phyloP scores from a whole-genome alignment of 1,284 basidiomycete species.

The Cryptococcus depauperatus region DNA sequence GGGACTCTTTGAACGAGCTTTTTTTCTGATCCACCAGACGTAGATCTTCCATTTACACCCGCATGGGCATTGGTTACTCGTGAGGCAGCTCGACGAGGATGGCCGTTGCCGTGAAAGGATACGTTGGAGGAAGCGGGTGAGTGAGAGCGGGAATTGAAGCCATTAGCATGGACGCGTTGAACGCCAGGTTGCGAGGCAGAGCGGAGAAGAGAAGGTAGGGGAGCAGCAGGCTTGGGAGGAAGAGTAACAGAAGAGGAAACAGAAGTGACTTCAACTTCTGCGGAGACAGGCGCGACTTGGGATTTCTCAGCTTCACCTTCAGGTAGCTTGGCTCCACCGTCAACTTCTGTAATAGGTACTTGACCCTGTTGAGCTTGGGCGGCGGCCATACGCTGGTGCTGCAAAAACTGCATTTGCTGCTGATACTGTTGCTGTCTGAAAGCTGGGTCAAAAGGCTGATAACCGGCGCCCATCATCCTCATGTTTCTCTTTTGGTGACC shows the following conservation, averaged over 20 bases:
- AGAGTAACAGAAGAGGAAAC: slow-evolving; percentile 10
- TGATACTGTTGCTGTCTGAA: slow-evolving; percentile 28
- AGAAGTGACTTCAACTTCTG: too few relatives aligned
- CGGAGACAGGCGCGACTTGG: slow-evolving; percentile 5
- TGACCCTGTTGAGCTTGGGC: slow-evolving; percentile 15
- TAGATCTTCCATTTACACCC: slow-evolving; percentile 3
- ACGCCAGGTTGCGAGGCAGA: slow-evolving; percentile 39
- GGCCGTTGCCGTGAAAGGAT: slow-evolving; percentile 29
- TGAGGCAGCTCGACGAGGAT: slow-evolving; percentile 22
- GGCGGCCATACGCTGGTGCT: slow-evolving; percentile 21
- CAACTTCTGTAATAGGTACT: slow-evolving; percentile 1
- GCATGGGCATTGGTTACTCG: slow-evolving; percentile 15
- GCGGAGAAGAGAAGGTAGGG: slow-evolving; percentile 22
- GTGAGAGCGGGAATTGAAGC: slow-evolving; percentile 34
- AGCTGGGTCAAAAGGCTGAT: slow-evolving; percentile 14
- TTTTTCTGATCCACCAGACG: slow-evolving; percentile 5
- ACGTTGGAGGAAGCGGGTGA: slow-evolving; percentile 35
- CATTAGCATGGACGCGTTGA: slow-evolving; percentile 31
- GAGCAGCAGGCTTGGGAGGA: slow-evolving; percentile 20
- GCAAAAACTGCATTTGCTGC: slow-evolving; percentile 19
- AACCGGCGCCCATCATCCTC: slow-evolving; percentile 18
- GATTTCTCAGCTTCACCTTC: slow-evolving; percentile 8
- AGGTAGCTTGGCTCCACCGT: not conserved
- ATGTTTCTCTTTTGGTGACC: slow-evolving; percentile 17
- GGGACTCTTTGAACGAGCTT: slow-evolving; percentile 38